Base-by-base conservation (phyloP, 495 filamentous ascomycete genomes). In the Talaromyces stipitatus region DNA sequence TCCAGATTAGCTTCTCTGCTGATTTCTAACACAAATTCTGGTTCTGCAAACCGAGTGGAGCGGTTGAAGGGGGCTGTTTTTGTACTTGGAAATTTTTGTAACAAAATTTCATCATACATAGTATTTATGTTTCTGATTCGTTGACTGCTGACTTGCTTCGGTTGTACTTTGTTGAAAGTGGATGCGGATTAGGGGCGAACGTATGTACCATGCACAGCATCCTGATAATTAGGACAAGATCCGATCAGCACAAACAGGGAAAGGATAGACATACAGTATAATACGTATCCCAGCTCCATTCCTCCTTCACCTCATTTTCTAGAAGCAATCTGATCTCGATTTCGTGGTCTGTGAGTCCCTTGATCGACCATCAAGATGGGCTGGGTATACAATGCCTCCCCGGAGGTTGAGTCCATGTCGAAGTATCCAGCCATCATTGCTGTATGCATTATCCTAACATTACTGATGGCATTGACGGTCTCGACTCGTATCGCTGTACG, bases 351-450 rank as follows among this genome's bases (percentile, higher is more conserved):
- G 24, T 48, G 20, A 48, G 45, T 11, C 20, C n/a, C 24, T 48
- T 48, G 45, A 48, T 26, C 24, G 10, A 26, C 9, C 24, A 48
- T 48, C 45, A 27, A 24, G 23, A 77, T 71, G 71, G 67, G 61
- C 41, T 79, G 76, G 76, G 71, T 78, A 18, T 62, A 76, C 55
- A 71, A 75, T 66, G 70, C 72, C 54, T 58, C 63, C 24, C 69
- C 73, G n/a, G 69, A 69, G 23, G 64, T 75, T 10, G 55, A 77
- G 50, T 61, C 63, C n/a, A 55, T 50, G 28, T 79, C 77, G 38
- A 58, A 78, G 14, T 77, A 72, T n/a, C 64, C 50, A 4, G 60
- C 64, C 16, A 78, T 80, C 23, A 62, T 80, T 20, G 70, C 68
- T 0, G 69, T 79, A 41, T 79, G 75, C 61, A 57, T 80, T 28